These are phyloP conservation scores for Rhipidocladum racemiflorum DNA, from an alignment of 176 grass and related monocot species.

Conservation along the genomic window DNA sequence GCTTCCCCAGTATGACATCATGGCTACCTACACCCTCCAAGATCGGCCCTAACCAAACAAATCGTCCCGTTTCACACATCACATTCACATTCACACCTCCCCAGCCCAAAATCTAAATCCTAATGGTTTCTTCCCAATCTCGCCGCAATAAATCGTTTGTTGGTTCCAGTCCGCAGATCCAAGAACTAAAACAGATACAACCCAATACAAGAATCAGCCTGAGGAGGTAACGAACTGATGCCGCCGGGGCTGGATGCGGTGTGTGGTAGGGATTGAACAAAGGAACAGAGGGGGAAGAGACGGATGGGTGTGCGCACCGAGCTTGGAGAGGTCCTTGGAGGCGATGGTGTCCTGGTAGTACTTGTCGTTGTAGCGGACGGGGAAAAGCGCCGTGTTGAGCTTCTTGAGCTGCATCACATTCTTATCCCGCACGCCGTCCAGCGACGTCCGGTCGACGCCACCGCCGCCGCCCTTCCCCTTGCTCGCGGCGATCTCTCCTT, in stretches of 20 bases:
- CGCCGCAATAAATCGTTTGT: neutral
- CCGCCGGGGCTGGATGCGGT: neutral
- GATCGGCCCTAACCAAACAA: conserved; percentile 16
- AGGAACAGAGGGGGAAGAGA: neutral
- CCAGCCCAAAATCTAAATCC: neutral
- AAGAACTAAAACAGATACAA: neutral
- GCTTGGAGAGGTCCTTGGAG: conserved; percentile 95
- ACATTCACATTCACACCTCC: neutral
- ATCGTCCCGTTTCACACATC: neutral
- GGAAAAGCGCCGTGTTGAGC: conserved; percentile 92
- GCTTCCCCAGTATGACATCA: neutral
- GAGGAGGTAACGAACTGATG: neutral
- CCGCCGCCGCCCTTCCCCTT: conserved; percentile 32
- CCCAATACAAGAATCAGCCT: neutral
- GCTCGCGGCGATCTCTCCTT: conserved; percentile 18
- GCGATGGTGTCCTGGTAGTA: conserved; percentile 87
- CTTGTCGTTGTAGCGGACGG: conserved; percentile 94
- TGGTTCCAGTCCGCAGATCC: conserved; percentile 24
- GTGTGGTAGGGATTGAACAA: neutral
- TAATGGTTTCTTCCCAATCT: conserved; percentile 5
- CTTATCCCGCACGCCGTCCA: conserved; percentile 89
- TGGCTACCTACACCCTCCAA: neutral
- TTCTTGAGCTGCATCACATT: conserved; percentile 99
- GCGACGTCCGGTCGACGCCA: conserved; percentile 48
- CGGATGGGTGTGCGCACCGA: conserved; percentile 45